Percentiles rank a stretch among this genome's conserved stretches.
These are phyloP conservation scores for Penicillium thymicola DNA, from an alignment of 2,329 filamentous ascomycete species.

Conservation along the genomic window DNA sequence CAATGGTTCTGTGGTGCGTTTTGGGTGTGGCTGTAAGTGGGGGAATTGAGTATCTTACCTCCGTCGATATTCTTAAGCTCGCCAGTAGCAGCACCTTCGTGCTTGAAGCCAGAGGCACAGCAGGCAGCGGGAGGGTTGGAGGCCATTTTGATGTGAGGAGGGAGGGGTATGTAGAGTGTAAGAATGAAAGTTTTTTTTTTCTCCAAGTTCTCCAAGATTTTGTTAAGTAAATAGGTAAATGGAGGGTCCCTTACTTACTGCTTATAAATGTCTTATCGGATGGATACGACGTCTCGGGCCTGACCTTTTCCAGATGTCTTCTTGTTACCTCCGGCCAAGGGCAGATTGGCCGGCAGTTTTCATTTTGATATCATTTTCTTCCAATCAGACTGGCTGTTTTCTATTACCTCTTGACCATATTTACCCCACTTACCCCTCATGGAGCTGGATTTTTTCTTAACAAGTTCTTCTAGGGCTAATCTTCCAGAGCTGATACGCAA, in stretches of 20 bases:
- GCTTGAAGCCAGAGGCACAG: slow-evolving; percentile 51
- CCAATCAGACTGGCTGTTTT: slow-evolving; percentile 1
- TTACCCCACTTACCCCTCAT: slow-evolving; percentile 12
- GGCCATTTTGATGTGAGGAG: slow-evolving; percentile 42
- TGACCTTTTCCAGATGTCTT: too few species aligned
- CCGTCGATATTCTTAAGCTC: slow-evolving; percentile 48
- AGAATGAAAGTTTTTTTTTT: neutral
- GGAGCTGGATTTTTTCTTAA: neutral
- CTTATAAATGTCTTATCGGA: neutral
- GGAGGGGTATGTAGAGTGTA: neutral
- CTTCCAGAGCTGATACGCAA: neutral
- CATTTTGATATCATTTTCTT: neutral
- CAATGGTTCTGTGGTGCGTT: neutral
- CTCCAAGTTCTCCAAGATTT: neutral
- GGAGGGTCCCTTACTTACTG: slow-evolving; percentile 1
- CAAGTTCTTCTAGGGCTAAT: neutral
- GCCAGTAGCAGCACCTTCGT: slow-evolving; percentile 50
- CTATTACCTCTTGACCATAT: neutral
- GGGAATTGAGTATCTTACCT: slow-evolving; percentile 32
- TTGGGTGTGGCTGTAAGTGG: neutral
- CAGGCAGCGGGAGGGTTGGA: slow-evolving; percentile 50
- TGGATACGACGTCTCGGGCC: neutral
- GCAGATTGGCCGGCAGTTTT: neutral
- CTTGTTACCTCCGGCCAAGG: neutral
- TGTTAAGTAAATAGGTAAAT: neutral